Evolutionary conservation across 2,329 filamentous ascomycete genomes (phyloP).

Genomic region (Aspergillus latus): DNA sequence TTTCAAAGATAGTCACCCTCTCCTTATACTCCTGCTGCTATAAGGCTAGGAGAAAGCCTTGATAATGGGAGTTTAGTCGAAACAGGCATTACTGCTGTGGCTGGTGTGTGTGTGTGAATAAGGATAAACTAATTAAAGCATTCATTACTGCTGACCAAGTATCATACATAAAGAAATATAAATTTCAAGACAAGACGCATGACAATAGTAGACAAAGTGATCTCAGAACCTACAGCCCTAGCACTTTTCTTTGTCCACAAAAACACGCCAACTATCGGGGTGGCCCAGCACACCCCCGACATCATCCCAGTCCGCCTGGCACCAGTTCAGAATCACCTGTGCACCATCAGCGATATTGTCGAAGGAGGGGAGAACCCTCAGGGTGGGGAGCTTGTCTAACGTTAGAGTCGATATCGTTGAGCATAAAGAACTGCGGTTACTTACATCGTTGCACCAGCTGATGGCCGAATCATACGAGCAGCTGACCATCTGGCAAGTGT

Average conservation of each 20-base stretch:
- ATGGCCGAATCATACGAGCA: neutral
- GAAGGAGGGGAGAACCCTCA: neutral
- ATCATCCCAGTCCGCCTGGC: neutral
- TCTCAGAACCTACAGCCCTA: neutral
- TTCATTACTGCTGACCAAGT: neutral
- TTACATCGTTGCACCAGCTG: slow-evolving; percentile 3
- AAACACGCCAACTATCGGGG: neutral
- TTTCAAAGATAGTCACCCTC: too few relatives aligned
- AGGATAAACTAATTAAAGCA: neutral
- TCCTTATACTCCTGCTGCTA: too few relatives aligned
- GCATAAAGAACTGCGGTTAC: neutral
- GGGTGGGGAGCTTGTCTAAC: neutral
- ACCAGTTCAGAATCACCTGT: neutral
- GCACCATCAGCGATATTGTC: slow-evolving; percentile 5
- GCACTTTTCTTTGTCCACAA: neutral
- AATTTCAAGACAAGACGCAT: neutral
- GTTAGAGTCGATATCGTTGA: neutral
- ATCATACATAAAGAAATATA: neutral
- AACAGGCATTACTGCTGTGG: too few relatives aligned
- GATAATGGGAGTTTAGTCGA: too few relatives aligned
- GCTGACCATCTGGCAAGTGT: neutral
- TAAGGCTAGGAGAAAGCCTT: too few relatives aligned
- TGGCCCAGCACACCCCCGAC: neutral
- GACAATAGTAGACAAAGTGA: neutral
- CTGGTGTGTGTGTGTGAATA: neutral